Evolutionary conservation across 148 eudicot genomes (phyloP), one percentile per base, ranked within the genome.

Genomic region (Rheum nobile): DNA sequence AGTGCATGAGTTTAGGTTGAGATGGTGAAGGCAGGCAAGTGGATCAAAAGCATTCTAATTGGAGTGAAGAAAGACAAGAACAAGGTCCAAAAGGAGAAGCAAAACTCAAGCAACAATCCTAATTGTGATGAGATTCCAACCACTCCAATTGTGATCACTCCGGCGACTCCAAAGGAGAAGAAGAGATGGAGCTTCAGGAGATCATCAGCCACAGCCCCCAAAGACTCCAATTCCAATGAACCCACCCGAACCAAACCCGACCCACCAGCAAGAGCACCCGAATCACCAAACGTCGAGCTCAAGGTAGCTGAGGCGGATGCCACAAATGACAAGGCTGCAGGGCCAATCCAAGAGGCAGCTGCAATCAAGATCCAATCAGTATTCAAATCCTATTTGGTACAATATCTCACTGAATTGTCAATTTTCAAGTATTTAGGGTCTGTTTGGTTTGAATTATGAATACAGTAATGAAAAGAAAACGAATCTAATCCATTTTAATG

Each of bases 181-280:
- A 82, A 81, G 52, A 72, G 98, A 71, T 93, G 98, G 98, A 91
- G 98, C 77, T 93, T 93, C 73, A 83, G 98, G 8, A 74, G 98
- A 35, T 88, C 94, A 1, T 85, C 94, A 2, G 91, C 94, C 14
- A 71, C 83, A 2, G 77, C 79, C 4, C 63, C 80, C 26, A 77
- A 74, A 74, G 80, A 79, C n/a, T 43, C 34, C 11, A 80, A 22
- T 46, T 46, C 73, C 0, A 7, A 0, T 8, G 85, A 78, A 1
- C 71, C 28, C 42, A 10, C 28, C 12, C 54, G 80, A 31, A n/a
- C 86, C 6, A 41, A 77, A 50, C 72, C 69, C 0, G 77, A 75
- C 1, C 37, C 75, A 21, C 44, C 76, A 57, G 47, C 76, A 1
- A 17, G 16, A n/a, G n/a, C n/a, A 14, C 22, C 17, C 7, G 55